Conservation (phyloP, 805 yeast genomes). For the Jamesozyma rosinii region DNA sequence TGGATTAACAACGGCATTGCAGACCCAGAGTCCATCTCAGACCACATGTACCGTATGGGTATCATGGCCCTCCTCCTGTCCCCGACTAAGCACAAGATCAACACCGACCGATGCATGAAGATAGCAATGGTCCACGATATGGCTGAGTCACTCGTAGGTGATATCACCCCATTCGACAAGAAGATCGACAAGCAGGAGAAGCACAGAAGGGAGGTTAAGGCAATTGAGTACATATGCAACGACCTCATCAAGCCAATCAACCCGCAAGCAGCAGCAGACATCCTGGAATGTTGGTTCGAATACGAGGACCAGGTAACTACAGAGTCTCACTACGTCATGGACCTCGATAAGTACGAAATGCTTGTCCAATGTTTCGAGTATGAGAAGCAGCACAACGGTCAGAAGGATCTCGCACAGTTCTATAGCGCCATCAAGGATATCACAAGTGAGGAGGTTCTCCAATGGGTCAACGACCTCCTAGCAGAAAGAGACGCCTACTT, state of each 20-base stretch:
- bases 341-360: conserved; percentile 87
- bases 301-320: conserved; percentile 74
- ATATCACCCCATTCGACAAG: conserved; percentile 75
- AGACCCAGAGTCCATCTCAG: conserved; percentile 59
- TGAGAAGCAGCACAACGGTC: conserved; percentile 52
- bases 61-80: conserved; percentile 62
- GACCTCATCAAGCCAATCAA: conserved; percentile 55
- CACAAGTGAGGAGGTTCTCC: conserved; percentile 59
- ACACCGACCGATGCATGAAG: conserved; percentile 63
- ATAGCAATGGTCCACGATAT: conserved; percentile 88
- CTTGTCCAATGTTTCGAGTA: conserved; percentile 76
- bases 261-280: conserved; percentile 49
- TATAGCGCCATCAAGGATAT: conserved; percentile 52
- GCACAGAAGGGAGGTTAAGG: conserved; percentile 65
- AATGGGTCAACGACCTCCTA: conserved; percentile 54
- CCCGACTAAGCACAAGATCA: conserved; percentile 34
- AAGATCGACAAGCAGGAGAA: conserved; percentile 65
- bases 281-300: conserved; percentile 72
- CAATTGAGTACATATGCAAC: conserved; percentile 57
- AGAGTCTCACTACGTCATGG: conserved; percentile 87
- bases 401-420: conserved; percentile 58
- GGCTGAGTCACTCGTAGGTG: conserved; percentile 91
- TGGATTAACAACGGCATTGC: conserved; percentile 63
- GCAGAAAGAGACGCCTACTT: conserved; percentile 32
- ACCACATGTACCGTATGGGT: conserved; percentile 94